These are phyloP conservation scores for Nicotiana rustica DNA, from an alignment of 305 asterid genomes.

Conservation along the genomic window DNA sequence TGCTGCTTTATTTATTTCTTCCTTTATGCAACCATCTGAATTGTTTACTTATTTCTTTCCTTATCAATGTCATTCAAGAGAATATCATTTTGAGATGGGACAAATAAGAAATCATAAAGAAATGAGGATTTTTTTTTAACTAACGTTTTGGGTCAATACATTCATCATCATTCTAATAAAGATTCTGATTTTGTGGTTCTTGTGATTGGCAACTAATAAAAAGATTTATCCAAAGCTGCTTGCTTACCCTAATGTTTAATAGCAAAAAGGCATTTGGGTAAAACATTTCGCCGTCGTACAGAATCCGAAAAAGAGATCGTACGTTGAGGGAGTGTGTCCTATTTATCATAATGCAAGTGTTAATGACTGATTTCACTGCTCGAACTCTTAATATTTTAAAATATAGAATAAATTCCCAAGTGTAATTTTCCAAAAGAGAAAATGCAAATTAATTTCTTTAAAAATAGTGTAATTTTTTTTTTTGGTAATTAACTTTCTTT, in stretches of 20 bases:
- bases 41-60: constrained; percentile 42
- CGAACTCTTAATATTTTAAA: constrained; percentile 44
- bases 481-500: too few species aligned
- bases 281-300: too few species aligned
- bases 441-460: neutral
- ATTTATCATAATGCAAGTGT: too few species aligned
- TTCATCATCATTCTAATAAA: constrained; percentile 51
- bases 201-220: constrained; percentile 67
- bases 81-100: constrained; percentile 47
- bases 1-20: constrained; percentile 43
- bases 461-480: too few species aligned
- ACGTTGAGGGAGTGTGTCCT: too few species aligned
- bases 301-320: too few species aligned
- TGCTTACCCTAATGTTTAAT: constrained; percentile 44
- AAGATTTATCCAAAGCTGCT: constrained; percentile 57
- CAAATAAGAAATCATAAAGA: constrained; percentile 38
- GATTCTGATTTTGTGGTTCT: constrained; percentile 87
- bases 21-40: constrained; percentile 18
- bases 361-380: too few species aligned
- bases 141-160: constrained; percentile 48
- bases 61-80: constrained; percentile 46
- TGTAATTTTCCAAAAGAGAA: constrained; percentile 45
- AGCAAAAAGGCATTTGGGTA: too few species aligned
- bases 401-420: constrained; percentile 41
- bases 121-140: neutral